Evolutionary conservation across 306 rosid genomes (phyloP), one percentile per base, ranked within the genome.

Genomic region (Lathyrus oleraceus): DNA sequence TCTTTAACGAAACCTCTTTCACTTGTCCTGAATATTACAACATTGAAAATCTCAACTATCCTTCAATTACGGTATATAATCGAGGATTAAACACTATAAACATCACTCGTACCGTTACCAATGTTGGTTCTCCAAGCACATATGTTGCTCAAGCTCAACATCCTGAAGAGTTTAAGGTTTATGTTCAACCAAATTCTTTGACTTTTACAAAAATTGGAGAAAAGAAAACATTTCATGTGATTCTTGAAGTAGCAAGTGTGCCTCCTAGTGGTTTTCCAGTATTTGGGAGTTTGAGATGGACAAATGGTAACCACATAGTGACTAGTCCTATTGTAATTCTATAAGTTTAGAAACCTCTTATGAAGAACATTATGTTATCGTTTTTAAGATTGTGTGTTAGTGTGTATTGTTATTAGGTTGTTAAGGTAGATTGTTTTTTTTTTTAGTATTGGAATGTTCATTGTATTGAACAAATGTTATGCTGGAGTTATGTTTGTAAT

Each of bases 101-200:
- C 9, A 54, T 85, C 43, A 81, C 82, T 38, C 81, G 93, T 36
- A 85, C 64, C 38, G 72, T 85, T 14, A 85, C 79, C 40, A 89
- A 85, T n/a, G 92, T 87, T 10, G 92, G 96, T 5, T 10, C 71
- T 54, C 84, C 89, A 10, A 73, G 87, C 66, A 83, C 75, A 1
- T 89, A 87, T 69, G 48, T 17, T 19, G 96, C 62, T 10, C 23
- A 4, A 10, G 80, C 82, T 51, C 51, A 53, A 63, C 51, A 48
- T 28, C 76, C 76, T 6, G 45, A 27, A 0, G 91, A 63, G 39
- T 75, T 89, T 47, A 54, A 20, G 8, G 82, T 87, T 53, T 5
- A 40, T 5, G 81, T 85, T 40, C 30, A 70, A 49, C 96, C 96
- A 2, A 73, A 47, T 28, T 73, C 64, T 10, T 73, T 85, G 79